A percentile compares a stretch with the other conserved stretches of the same genome.
These are phyloP conservation scores for Voacanga thouarsii DNA, from an alignment of 257 asterid species.

Conservation along the genomic window DNA sequence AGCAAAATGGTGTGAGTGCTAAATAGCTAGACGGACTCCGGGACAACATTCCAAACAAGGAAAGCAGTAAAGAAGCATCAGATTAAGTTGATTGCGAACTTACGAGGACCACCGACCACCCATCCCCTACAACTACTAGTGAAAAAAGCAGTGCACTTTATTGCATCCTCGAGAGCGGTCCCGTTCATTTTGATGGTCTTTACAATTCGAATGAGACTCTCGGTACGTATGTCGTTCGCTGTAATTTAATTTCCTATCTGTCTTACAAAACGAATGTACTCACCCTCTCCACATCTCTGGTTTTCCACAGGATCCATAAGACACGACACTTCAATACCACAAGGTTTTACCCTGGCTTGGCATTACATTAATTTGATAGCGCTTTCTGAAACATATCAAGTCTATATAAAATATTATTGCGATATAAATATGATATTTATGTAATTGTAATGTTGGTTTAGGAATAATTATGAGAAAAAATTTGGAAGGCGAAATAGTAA, in stretches of 20 bases:
- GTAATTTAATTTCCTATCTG: not conserved
- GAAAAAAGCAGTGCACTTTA: conserved; percentile 42
- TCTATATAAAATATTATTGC: too few species aligned
- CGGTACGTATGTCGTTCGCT: not conserved
- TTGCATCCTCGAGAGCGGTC: conserved; percentile 19
- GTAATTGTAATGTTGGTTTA: too few species aligned
- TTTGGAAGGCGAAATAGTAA: too few species aligned
- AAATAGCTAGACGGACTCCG: not conserved
- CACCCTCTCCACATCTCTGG: not conserved
- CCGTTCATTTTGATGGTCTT: not conserved
- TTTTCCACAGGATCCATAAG: not conserved
- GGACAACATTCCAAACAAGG: conserved; percentile 3
- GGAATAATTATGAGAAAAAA: too few species aligned
- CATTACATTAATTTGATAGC: too few species aligned
- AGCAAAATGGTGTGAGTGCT: too few species aligned
- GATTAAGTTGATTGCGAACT: not conserved
- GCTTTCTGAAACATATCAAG: too few species aligned
- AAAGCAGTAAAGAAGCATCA: conserved; percentile 14
- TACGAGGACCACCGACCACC: conserved; percentile 20
- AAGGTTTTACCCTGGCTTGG: too few species aligned
- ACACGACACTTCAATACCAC: too few species aligned
- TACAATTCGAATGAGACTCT: not conserved
- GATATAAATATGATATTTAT: too few species aligned
- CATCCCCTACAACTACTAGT: conserved; percentile 17
- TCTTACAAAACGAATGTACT: not conserved